These are phyloP conservation scores for Inga laurina DNA, from an alignment of 306 rosid genomes.

Conservation along the genomic window DNA sequence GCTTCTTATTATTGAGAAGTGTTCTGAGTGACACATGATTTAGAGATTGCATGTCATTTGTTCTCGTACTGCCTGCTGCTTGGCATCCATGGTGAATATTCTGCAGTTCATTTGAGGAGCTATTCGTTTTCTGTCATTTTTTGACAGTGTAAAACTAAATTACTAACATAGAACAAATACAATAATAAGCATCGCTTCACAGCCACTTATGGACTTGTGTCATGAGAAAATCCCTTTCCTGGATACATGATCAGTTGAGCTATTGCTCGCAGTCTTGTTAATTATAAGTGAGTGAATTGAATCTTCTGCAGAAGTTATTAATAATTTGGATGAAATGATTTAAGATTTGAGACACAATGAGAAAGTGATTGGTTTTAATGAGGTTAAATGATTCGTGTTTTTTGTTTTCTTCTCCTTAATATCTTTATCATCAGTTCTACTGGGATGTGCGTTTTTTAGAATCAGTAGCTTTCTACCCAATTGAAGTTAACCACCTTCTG, in stretches of 20 bases:
- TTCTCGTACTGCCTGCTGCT: not conserved
- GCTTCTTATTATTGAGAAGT: not conserved
- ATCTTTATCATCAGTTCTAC: not conserved
- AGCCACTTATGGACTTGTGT: constrained; percentile 1
- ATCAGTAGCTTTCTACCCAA: constrained; percentile 4
- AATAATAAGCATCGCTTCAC: not conserved
- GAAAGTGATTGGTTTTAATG: constrained; percentile 23
- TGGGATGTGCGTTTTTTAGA: not conserved
- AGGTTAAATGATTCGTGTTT: constrained; percentile 3
- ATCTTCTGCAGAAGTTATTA: constrained; percentile 3
- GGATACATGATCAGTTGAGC: constrained; percentile 6
- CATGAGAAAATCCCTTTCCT: not conserved
- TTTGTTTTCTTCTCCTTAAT: not conserved
- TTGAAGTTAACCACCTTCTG: constrained; percentile 15
- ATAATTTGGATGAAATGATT: not conserved
- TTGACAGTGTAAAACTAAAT: not conserved
- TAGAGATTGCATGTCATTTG: not conserved
- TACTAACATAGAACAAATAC: not conserved
- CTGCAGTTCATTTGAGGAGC: not conserved
- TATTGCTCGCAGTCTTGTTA: constrained; percentile 11
- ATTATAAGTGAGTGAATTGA: not conserved
- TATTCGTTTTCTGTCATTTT: not conserved
- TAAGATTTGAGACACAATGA: not conserved
- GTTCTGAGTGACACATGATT: not conserved
- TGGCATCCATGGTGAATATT: not conserved